phyloP scores from a whole-genome alignment of 148 eudicot genomes.

The Rhododendron ovatum region DNA sequence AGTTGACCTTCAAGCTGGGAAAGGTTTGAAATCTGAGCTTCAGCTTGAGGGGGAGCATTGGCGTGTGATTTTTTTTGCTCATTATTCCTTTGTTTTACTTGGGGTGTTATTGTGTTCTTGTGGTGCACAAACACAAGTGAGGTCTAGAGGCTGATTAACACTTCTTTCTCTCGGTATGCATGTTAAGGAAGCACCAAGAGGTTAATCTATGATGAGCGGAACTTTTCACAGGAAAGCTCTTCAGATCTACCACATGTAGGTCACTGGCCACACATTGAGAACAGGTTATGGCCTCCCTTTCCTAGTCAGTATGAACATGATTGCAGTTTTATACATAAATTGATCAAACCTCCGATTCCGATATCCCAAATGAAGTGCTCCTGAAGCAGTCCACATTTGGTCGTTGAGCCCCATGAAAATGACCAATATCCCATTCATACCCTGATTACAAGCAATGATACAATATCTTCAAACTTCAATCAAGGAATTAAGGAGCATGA shows the following conservation, averaged over 20 bases:
- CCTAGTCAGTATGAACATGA: not conserved
- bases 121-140: not conserved
- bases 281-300: not conserved
- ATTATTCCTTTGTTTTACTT: not conserved
- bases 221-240: not conserved
- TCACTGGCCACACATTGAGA: not conserved
- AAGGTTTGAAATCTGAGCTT: not conserved
- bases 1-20: not conserved
- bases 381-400: slow-evolving; percentile 94
- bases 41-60: not conserved
- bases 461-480: not conserved
- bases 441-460: slow-evolving; percentile 42
- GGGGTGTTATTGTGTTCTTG: not conserved
- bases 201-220: not conserved
- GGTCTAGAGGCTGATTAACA: not conserved
- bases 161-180: not conserved
- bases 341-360: slow-evolving; percentile 55
- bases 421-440: slow-evolving; percentile 99
- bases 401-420: slow-evolving; percentile 79
- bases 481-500: not conserved
- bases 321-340: not conserved
- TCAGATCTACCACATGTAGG: not conserved
- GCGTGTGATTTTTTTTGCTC: not conserved
- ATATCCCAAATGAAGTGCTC: slow-evolving; percentile 90
- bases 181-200: slow-evolving; percentile 5